phyloP scores from a whole-genome alignment of 202 grass and related monocot genomes.

The Carex arenaria region DNA sequence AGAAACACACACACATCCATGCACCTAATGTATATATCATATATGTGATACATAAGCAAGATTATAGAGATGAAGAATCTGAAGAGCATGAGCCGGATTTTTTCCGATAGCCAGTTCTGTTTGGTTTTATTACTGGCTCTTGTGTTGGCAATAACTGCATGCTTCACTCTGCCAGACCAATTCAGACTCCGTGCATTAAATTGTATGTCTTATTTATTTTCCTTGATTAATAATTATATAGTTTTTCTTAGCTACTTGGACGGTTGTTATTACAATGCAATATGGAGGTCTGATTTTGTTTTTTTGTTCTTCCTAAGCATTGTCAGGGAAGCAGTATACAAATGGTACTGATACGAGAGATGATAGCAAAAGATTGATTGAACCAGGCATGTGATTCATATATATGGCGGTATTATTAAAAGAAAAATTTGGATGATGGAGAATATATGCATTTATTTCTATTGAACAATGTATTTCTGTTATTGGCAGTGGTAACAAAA shows the following conservation, averaged over 20 bases:
- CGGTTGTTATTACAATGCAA: neutral
- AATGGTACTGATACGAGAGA: neutral
- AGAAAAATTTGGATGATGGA: neutral
- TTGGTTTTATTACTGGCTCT: neutral
- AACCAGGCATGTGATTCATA: constrained; percentile 12
- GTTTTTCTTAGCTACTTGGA: neutral
- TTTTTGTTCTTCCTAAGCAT: constrained; percentile 1
- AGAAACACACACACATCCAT: neutral
- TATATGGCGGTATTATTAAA: neutral
- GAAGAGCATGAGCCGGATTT: constrained; percentile 7
- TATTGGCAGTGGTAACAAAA: neutral
- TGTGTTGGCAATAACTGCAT: constrained; percentile 3
- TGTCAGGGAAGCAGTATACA: neutral
- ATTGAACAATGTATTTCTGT: neutral
- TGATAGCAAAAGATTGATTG: neutral
- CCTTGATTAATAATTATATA: neutral
- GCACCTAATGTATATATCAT: neutral
- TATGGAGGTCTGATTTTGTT: neutral
- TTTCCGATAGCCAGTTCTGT: constrained; percentile 7
- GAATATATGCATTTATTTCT: neutral
- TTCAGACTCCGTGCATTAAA: neutral
- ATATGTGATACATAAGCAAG: neutral
- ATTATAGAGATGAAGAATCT: constrained; percentile 12
- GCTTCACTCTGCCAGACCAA: constrained; percentile 1
- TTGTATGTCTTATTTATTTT: constrained; percentile 2